These are phyloP conservation scores for Biancaea sappan DNA, from an alignment of 306 rosid genomes.

Conservation along the genomic window DNA sequence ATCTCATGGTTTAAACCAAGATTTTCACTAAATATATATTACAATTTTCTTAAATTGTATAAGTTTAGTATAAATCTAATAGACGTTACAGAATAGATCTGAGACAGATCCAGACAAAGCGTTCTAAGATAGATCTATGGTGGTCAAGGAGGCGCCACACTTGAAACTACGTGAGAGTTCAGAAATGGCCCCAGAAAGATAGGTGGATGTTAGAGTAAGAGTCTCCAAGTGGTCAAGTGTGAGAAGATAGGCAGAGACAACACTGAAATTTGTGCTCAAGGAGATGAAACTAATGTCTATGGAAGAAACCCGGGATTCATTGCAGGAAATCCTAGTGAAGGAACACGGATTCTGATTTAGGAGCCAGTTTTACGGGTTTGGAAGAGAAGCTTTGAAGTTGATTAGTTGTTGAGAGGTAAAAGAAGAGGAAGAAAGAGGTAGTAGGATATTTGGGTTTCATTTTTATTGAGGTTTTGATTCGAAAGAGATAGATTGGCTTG, in stretches of 20 bases:
- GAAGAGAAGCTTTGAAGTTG: slow-evolving; percentile 64
- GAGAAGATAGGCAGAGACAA: slow-evolving; percentile 47
- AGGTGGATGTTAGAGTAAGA: slow-evolving; percentile 48
- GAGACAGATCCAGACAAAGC: slow-evolving; percentile 51
- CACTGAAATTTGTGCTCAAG: slow-evolving; percentile 57
- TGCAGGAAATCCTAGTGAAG: slow-evolving; percentile 62
- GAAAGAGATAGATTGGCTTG: neutral
- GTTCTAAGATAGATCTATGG: slow-evolving; percentile 77
- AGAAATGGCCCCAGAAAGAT: slow-evolving; percentile 62
- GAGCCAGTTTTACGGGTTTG: slow-evolving; percentile 58
- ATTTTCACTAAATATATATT: too few relatives aligned
- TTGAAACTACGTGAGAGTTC: slow-evolving; percentile 29
- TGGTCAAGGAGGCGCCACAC: slow-evolving; percentile 52
- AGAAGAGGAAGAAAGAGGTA: neutral
- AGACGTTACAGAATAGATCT: too few relatives aligned
- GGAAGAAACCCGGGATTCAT: slow-evolving; percentile 51
- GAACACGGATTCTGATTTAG: slow-evolving; percentile 55
- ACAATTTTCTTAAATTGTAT: too few relatives aligned
- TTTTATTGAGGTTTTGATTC: neutral
- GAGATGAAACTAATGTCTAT: slow-evolving; percentile 54
- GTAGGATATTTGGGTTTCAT: slow-evolving; percentile 35
- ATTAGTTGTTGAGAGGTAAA: slow-evolving; percentile 47
- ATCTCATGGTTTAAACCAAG: too few relatives aligned
- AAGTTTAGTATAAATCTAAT: too few relatives aligned
- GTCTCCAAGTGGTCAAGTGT: slow-evolving; percentile 56